These are phyloP conservation scores for Furcasterigmium sp. DNA, from an alignment of 2,329 filamentous ascomycete species.

Conservation along the genomic window DNA sequence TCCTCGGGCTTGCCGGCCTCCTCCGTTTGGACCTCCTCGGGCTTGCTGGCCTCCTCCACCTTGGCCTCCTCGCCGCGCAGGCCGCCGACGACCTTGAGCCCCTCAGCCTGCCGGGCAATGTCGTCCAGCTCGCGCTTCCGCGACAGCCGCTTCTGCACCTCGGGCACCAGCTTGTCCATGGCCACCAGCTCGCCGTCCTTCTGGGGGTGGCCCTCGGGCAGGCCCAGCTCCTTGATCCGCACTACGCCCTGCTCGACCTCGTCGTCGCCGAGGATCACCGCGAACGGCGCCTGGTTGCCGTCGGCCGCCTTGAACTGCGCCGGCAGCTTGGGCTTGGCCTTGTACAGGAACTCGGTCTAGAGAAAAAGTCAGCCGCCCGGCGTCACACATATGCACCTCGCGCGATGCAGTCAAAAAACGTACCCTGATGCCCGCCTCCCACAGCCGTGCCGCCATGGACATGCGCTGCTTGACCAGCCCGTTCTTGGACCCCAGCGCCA, in stretches of 20 bases:
- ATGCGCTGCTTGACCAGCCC: conserved; percentile 81
- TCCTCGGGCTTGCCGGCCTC: conserved; percentile 5
- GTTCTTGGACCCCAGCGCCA: conserved; percentile 86
- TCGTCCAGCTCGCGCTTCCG: conserved; percentile 38
- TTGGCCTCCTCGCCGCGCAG: conserved; percentile 35
- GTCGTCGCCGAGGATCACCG: conserved; percentile 85
- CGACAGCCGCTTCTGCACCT: conserved; percentile 48
- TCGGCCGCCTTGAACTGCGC: conserved; percentile 92
- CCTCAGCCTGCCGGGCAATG: conserved; percentile 36
- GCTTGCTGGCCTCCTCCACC: conserved; percentile 14
- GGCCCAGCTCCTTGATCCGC: conserved; percentile 73
- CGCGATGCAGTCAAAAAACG: too few species aligned
- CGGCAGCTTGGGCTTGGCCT: conserved; percentile 83
- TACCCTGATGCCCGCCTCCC: conserved; percentile 83
- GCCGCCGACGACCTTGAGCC: conserved; percentile 40
- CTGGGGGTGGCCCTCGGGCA: conserved; percentile 77
- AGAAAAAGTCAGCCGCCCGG: too few species aligned
- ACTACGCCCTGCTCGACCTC: conserved; percentile 80
- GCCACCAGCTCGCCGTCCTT: conserved; percentile 80
- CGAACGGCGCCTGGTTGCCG: conserved; percentile 71
- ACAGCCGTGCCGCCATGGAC: conserved; percentile 68
- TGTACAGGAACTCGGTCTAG: conserved; percentile 82
- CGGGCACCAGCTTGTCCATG: conserved; percentile 54
- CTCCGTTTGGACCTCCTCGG: conserved; percentile 8
- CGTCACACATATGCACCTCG: too few species aligned